Evolutionary conservation across 805 yeast species (phyloP).

Genomic region (Lachancea lanzarotensis): DNA sequence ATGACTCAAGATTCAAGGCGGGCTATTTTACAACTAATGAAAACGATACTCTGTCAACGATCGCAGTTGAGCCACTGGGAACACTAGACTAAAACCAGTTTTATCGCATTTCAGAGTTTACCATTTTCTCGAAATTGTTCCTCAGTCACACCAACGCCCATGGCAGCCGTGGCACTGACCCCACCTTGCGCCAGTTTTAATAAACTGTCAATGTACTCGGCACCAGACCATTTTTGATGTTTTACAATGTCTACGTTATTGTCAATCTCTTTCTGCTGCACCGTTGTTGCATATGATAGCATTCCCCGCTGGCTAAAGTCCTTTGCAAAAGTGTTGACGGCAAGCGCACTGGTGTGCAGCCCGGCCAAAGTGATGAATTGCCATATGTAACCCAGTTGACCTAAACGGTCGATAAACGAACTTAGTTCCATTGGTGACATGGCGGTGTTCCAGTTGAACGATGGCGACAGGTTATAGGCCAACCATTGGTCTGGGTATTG

Average conservation of each 20-base stretch:
- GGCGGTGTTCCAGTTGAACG: slow-evolving; percentile 96
- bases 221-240: slow-evolving; percentile 99
- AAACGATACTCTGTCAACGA: too few relatives aligned
- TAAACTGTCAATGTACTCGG: slow-evolving; percentile 88
- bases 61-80: too few relatives aligned
- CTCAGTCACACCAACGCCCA: slow-evolving; percentile 98
- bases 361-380: slow-evolving; percentile 97
- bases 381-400: slow-evolving; percentile 90
- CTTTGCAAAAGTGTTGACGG: slow-evolving; percentile 76
- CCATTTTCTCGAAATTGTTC: slow-evolving; percentile 65
- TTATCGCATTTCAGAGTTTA: slow-evolving; percentile 8
- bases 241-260: slow-evolving; percentile 90
- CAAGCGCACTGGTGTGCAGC: slow-evolving; percentile 90
- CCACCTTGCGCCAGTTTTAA: slow-evolving; percentile 92
- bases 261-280: slow-evolving; percentile 84
- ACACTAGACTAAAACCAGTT: too few relatives aligned
- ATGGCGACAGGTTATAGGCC: slow-evolving; percentile 93
- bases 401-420: slow-evolving; percentile 82
- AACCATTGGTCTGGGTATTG: slow-evolving; percentile 88
- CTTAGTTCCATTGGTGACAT: slow-evolving; percentile 83
- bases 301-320: slow-evolving; percentile 77
- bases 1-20: too few relatives aligned
- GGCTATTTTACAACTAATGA: too few relatives aligned
- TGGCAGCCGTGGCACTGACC: slow-evolving; percentile 90
- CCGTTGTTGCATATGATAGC: slow-evolving; percentile 88